Conservation (phyloP, 2,329 filamentous ascomycete species). For the Xylariaceae sp. region DNA sequence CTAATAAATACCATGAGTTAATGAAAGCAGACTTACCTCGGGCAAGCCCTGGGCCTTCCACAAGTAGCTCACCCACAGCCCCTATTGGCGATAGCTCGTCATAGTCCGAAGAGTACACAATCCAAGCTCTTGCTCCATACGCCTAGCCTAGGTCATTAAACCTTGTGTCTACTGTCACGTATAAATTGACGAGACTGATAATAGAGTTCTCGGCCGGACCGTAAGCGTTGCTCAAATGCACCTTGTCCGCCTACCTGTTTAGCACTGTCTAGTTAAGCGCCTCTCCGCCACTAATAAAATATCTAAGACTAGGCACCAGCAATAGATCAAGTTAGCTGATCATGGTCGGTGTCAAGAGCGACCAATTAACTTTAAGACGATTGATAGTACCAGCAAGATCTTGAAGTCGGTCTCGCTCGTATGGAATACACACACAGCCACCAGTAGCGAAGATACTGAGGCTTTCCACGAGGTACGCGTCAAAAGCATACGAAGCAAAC, state of each 20-base stretch:
- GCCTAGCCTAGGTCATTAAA: not conserved
- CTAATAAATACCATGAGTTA: no score
- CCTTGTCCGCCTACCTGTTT: constrained; percentile 10
- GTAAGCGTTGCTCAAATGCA: constrained; percentile 13
- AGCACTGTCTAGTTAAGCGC: constrained; percentile 28
- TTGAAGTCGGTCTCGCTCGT: constrained; percentile 32
- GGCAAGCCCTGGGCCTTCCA: constrained; percentile 38
- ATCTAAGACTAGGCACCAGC: constrained; percentile 18
- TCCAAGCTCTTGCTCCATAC: constrained; percentile 26
- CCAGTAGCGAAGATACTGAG: constrained; percentile 36
- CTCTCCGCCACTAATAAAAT: constrained; percentile 25
- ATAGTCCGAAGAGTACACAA: constrained; percentile 37
- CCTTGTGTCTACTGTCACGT: constrained; percentile 1
- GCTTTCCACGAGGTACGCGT: constrained; percentile 37
- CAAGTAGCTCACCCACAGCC: constrained; percentile 35
- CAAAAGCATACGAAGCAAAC: constrained; percentile 36
- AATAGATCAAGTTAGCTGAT: constrained; percentile 19
- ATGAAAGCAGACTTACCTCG: no score
- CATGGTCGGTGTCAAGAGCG: constrained; percentile 23
- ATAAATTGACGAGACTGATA: not conserved
- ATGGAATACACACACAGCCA: constrained; percentile 39
- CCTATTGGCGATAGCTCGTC: constrained; percentile 26
- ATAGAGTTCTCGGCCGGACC: constrained; percentile 14
- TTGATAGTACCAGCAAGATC: constrained; percentile 29
- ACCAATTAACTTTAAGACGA: constrained; percentile 20